These are phyloP conservation scores for Kodamaea neixiangensis DNA, from an alignment of 805 yeast species.

Conservation along the genomic window DNA sequence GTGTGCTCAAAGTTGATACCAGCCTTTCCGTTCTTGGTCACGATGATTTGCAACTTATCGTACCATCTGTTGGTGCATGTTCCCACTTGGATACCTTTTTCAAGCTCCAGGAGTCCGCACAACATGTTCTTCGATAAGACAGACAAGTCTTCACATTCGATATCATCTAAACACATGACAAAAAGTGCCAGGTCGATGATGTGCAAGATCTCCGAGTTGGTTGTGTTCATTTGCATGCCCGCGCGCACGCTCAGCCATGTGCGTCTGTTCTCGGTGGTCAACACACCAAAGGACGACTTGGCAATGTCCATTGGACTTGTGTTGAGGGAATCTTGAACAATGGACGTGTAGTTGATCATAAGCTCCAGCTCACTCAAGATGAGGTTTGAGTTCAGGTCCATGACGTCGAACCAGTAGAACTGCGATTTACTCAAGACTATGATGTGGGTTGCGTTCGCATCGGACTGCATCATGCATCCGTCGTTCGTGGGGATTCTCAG, in stretches of 20 bases:
- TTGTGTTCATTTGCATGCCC: conserved; percentile 39
- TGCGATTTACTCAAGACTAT: conserved; percentile 83
- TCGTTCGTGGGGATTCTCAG: conserved; percentile 77
- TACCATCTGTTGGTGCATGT: conserved; percentile 96
- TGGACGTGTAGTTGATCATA: conserved; percentile 70
- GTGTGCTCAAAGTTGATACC: conserved; percentile 94
- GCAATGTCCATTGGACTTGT: conserved; percentile 61
- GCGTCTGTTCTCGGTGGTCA: conserved; percentile 87
- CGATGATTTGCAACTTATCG: conserved; percentile 84
- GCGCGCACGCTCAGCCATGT: conserved; percentile 81
- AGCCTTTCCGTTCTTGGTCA: conserved; percentile 86
- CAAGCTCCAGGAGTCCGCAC: conserved; percentile 78
- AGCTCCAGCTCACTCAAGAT: conserved; percentile 75
- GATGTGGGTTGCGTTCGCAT: conserved; percentile 72
- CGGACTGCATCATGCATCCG: conserved; percentile 87
- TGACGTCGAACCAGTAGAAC: conserved; percentile 93
- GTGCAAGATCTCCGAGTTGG: conserved; percentile 69
- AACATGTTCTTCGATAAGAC: conserved; percentile 81
- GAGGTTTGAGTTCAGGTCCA: conserved; percentile 70
- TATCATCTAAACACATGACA: conserved; percentile 80
- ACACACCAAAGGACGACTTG: conserved; percentile 80
- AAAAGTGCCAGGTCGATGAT: conserved; percentile 82
- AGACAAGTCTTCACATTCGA: conserved; percentile 59
- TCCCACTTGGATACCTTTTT: conserved; percentile 88
- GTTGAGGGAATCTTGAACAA: conserved; percentile 67